These are phyloP conservation scores for Pleurotus eryngii DNA, from an alignment of 768 basidiomycete species.

Conservation along the genomic window DNA sequence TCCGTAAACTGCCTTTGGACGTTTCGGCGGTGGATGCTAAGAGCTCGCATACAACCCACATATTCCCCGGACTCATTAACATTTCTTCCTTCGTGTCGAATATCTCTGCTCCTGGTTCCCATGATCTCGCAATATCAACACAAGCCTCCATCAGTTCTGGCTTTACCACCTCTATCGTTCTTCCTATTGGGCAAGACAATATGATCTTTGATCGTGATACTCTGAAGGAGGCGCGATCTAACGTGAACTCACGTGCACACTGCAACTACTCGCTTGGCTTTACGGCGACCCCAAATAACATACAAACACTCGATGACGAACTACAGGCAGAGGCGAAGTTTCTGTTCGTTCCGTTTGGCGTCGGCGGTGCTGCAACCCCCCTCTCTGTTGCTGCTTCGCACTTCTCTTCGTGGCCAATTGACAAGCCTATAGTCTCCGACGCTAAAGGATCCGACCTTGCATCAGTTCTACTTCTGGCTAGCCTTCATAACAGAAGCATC, in stretches of 20 bases:
- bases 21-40: slow-evolving; percentile 92
- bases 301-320: slow-evolving; percentile 64
- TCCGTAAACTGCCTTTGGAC: slow-evolving; percentile 85
- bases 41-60: slow-evolving; percentile 86
- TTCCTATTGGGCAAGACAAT: slow-evolving; percentile 63
- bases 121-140: slow-evolving; percentile 65
- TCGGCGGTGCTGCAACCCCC: slow-evolving; percentile 42
- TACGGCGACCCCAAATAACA: slow-evolving; percentile 69
- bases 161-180: slow-evolving; percentile 81
- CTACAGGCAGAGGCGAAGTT: slow-evolving; percentile 77
- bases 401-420: slow-evolving; percentile 85
- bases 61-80: slow-evolving; percentile 90
- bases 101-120: slow-evolving; percentile 48
- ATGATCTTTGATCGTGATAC: slow-evolving; percentile 64
- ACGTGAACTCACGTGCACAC: slow-evolving; percentile 61
- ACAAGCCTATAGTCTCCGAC: slow-evolving; percentile 93
- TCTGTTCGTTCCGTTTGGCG: slow-evolving; percentile 80
- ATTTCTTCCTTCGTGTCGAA: slow-evolving; percentile 83
- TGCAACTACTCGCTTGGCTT: slow-evolving; percentile 89
- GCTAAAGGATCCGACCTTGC: slow-evolving; percentile 91
- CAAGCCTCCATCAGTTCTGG: slow-evolving; percentile 86
- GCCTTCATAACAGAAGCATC: slow-evolving; percentile 81
- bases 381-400: slow-evolving; percentile 80
- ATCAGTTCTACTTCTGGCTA: slow-evolving; percentile 90
- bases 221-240: slow-evolving; percentile 67